Evolutionary conservation across 345 rosid species (phyloP).

Genomic region (Citrus unshiu): DNA sequence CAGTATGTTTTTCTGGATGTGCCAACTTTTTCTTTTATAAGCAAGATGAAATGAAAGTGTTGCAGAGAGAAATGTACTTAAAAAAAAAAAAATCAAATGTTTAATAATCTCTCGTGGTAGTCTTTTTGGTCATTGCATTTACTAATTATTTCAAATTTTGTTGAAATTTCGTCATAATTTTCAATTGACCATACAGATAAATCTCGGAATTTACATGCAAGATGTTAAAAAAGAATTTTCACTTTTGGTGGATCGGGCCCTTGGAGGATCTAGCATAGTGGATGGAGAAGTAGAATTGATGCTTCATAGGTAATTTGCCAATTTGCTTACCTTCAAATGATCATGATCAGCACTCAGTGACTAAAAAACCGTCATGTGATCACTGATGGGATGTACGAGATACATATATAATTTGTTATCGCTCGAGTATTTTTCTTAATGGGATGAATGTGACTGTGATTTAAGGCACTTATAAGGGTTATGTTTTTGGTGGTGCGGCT

Average conservation of each 20-base stretch:
- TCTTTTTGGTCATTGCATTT: background rate
- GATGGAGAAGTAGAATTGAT: slow-evolving; percentile 96
- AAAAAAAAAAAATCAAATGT: background rate
- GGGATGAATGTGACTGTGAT: background rate
- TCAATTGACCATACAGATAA: slow-evolving; percentile 50
- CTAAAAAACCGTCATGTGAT: background rate
- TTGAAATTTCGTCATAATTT: background rate
- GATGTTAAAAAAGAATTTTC: slow-evolving; percentile 76
- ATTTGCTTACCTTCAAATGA: background rate
- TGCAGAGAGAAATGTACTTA: background rate
- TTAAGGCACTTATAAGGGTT: background rate
- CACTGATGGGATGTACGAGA: background rate
- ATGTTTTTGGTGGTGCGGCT: slow-evolving; percentile 5
- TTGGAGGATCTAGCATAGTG: slow-evolving; percentile 85
- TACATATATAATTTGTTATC: background rate
- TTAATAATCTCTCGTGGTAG: background rate
- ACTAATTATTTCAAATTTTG: background rate
- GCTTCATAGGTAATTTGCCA: slow-evolving; percentile 73
- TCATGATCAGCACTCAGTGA: background rate
- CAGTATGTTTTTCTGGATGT: slow-evolving; percentile 41
- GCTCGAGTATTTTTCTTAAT: background rate
- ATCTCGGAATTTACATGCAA: slow-evolving; percentile 83
- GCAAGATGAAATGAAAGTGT: background rate
- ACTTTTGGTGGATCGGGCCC: slow-evolving; percentile 81
- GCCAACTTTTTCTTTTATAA: background rate